Percentiles rank a stretch among this genome's conserved stretches.
These are phyloP conservation scores for Rhypophila decipiens DNA, from an alignment of 495 filamentous ascomycete genomes.

Conservation along the genomic window DNA sequence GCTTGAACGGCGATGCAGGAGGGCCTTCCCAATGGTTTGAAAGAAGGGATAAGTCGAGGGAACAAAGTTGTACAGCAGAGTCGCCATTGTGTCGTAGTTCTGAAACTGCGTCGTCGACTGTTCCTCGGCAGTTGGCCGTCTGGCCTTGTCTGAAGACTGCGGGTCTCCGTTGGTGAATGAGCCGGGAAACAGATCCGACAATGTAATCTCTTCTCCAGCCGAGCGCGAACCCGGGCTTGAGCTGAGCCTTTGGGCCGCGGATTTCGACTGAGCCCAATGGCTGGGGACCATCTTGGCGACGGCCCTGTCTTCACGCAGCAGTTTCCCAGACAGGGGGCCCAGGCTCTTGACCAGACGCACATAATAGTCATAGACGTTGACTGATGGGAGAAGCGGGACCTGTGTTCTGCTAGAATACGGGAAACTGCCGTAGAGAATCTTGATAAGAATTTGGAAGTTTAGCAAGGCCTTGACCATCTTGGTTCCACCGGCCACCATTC, in stretches of 20 bases:
- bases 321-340: slow-evolving; percentile 67
- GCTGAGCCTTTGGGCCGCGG: neutral
- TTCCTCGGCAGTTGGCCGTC: slow-evolving; percentile 28
- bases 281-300: slow-evolving; percentile 43
- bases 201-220: slow-evolving; percentile 4
- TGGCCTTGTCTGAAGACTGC: slow-evolving; percentile 6
- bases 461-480: slow-evolving; percentile 69
- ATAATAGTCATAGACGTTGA: slow-evolving; percentile 80
- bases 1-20: slow-evolving; percentile 66
- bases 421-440: slow-evolving; percentile 67
- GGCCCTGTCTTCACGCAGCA: slow-evolving; percentile 76
- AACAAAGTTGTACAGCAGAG: slow-evolving; percentile 68
- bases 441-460: slow-evolving; percentile 64
- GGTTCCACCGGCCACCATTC: slow-evolving; percentile 56
- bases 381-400: slow-evolving; percentile 50
- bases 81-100: slow-evolving; percentile 70
- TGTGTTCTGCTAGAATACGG: slow-evolving; percentile 48
- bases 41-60: slow-evolving; percentile 69
- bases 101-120: slow-evolving; percentile 49
- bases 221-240: neutral
- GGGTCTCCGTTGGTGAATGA: slow-evolving; percentile 33
- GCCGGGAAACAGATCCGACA: slow-evolving; percentile 7
- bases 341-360: slow-evolving; percentile 59
- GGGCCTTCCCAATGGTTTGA: slow-evolving; percentile 68
- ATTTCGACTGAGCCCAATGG: slow-evolving; percentile 32